Evolutionary conservation across 75 land plant genomes (phyloP).

Genomic region (Picea sitchensis): DNA sequence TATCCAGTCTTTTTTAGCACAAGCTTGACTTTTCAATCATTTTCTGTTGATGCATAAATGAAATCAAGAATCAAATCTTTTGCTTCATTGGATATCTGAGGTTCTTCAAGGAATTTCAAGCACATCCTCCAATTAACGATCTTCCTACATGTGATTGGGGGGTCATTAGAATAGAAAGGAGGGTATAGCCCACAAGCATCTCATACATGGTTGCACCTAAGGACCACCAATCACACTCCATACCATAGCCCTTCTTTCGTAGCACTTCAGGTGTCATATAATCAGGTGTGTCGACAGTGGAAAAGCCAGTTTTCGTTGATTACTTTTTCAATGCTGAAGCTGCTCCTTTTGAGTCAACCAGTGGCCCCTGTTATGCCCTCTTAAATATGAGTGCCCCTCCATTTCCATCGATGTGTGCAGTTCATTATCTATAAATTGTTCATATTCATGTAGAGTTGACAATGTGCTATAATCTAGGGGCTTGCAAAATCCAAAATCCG

Average conservation of each 20-base stretch:
- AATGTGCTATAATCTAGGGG: slow-evolving; percentile 68
- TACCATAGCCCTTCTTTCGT: slow-evolving; percentile 78
- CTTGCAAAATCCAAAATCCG: slow-evolving; percentile 98
- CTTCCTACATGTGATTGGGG: slow-evolving; percentile 72
- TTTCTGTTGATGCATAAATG: no score
- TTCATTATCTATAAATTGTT: slow-evolving; percentile 32
- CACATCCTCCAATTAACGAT: slow-evolving; percentile 71
- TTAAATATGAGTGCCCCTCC: slow-evolving; percentile 16
- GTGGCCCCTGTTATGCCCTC: slow-evolving; percentile 31
- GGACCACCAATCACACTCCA: slow-evolving; percentile 95
- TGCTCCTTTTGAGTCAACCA: slow-evolving; percentile 84
- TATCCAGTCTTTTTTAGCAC: no score
- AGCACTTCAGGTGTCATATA: slow-evolving; percentile 95
- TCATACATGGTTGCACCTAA: slow-evolving; percentile 79
- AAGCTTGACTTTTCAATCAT: no score
- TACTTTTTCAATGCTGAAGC: slow-evolving; percentile 83
- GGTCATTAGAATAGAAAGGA: slow-evolving; percentile 85
- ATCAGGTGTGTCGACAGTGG: slow-evolving; percentile 89
- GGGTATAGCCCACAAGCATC: slow-evolving; percentile 73
- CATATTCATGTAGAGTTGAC: slow-evolving; percentile 64
- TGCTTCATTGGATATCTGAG: slow-evolving; percentile 61
- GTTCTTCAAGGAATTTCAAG: slow-evolving; percentile 74
- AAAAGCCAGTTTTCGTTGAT: slow-evolving; percentile 81
- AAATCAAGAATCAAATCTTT: slow-evolving; percentile 45
- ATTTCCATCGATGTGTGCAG: slow-evolving; percentile 16